Base-by-base conservation (phyloP, 1,139 yeast species). In the Blastobotrys capitulatus region DNA sequence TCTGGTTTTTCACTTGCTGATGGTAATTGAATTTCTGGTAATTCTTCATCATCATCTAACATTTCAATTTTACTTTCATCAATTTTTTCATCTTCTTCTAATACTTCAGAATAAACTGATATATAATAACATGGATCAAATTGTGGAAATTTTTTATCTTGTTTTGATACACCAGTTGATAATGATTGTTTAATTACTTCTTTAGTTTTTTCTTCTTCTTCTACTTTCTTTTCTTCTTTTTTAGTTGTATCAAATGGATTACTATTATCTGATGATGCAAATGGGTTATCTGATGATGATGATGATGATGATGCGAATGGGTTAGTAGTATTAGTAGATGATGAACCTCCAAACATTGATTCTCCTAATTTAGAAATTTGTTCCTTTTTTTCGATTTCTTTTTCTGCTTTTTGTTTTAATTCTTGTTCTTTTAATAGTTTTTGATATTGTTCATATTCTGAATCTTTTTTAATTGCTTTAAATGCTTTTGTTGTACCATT, bases 401-500 rank as follows among this genome's bases (percentile, higher is more conserved):
- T 47, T 7, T 53, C 57, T 22, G 52, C 57, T 9, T 48, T 57
- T 20, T 58, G 49, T 54, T 47, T 48, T 27, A 55, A 57, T 18
- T 45, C 44, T 48, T 72, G 71, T 8, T 68, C 58, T 22, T 72
- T 69, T 59, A 76, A 64, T 52, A 75, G 73, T 35, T 70, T 72
- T 39, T 76, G 75, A 42, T 75, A 55, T 36, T 69, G 67, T 35
- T 67, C 63, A 47, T 72, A 69, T 10, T 61, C 68, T 1, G 79
- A 77, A 60, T 82, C 86, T 58, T 82, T 81, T 52, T 74, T 70
- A 2, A 89, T 73, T 5, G 94, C 96, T 63, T 96, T 73, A 45
- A 89, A 71, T 31, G 86, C 88, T 59, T 84, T 78, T 2, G 88
- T 70, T 2, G 84, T 72, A 2, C 95, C 96, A 19, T 77, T 73